Evolutionary conservation across 2,329 filamentous ascomycete species (phyloP).

Genomic region (Zymoseptoria tritici): DNA sequence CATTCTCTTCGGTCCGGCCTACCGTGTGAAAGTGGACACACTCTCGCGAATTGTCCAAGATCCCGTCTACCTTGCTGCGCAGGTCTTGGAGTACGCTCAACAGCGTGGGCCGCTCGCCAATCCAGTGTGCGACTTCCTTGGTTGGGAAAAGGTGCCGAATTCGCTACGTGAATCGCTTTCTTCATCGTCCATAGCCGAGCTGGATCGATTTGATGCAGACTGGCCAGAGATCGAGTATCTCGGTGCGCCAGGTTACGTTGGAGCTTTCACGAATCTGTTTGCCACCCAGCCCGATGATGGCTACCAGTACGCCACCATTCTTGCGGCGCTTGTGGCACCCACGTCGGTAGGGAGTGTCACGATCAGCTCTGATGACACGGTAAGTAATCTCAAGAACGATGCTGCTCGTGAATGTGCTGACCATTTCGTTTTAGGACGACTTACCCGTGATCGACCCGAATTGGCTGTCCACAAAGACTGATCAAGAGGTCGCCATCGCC

Average conservation of each 20-base stretch:
- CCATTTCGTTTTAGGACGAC: not conserved
- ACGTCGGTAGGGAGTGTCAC: constrained; percentile 4
- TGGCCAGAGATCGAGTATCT: constrained; percentile 20
- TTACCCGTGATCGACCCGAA: constrained; percentile 28
- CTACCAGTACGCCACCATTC: constrained; percentile 28
- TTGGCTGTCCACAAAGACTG: constrained; percentile 29
- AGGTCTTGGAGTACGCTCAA: constrained; percentile 10
- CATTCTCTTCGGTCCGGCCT: constrained; percentile 31
- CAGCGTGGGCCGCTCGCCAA: constrained; percentile 11
- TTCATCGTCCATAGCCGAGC: constrained; percentile 4
- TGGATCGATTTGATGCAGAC: constrained; percentile 13
- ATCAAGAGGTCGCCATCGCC: constrained; percentile 29
- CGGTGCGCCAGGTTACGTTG: constrained; percentile 6
- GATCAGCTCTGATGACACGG: constrained; percentile 2
- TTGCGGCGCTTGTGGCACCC: constrained; percentile 1
- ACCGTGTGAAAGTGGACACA: constrained; percentile 20
- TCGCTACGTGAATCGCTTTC: constrained; percentile 8
- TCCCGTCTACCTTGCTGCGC: constrained; percentile 5
- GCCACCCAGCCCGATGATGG: constrained; percentile 21
- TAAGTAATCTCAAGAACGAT: not conserved
- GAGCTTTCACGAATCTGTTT: constrained; percentile 4
- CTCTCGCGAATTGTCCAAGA: constrained; percentile 14
- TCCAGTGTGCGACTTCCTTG: constrained; percentile 12
- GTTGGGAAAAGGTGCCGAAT: constrained; percentile 18
- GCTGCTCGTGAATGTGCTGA: not conserved